These are phyloP conservation scores for Alternaria brassicicola DNA, from an alignment of 2,329 filamentous ascomycete species.

Conservation along the genomic window DNA sequence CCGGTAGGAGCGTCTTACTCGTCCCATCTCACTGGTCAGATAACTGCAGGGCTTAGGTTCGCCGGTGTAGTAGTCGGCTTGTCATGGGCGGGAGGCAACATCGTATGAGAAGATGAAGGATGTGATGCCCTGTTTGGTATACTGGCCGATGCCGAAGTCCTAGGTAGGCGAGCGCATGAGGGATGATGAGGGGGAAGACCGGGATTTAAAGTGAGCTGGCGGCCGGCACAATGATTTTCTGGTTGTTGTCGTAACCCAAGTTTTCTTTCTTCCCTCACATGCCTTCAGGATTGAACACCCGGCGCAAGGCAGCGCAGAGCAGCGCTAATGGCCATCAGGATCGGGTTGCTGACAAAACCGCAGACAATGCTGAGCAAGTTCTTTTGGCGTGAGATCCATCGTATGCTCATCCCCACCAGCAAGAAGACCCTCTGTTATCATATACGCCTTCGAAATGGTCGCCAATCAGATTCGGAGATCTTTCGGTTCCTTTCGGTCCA, in stretches of 20 bases:
- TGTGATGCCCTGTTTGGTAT: constrained; percentile 7
- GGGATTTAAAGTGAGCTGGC: constrained; percentile 10
- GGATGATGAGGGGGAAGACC: not conserved
- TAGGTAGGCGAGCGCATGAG: constrained; percentile 1
- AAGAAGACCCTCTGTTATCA: not conserved
- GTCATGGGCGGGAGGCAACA: not conserved
- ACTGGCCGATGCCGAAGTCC: constrained; percentile 10
- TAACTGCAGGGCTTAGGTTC: not conserved
- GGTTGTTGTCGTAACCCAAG: not conserved
- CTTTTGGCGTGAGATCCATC: not conserved
- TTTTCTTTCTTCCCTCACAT: not conserved
- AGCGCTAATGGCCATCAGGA: constrained; percentile 1
- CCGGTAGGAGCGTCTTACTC: constrained; percentile 17
- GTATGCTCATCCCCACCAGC: not conserved
- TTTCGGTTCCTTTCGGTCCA: not conserved
- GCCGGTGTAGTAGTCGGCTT: constrained; percentile 3
- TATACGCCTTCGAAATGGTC: not conserved
- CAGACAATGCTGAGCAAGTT: not conserved
- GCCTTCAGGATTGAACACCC: not conserved
- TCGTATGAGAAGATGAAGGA: constrained; percentile 1
- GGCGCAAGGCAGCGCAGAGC: not conserved
- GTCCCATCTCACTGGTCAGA: constrained; percentile 7
- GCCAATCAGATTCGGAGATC: not conserved
- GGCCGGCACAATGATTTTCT: not conserved
- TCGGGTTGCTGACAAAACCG: not conserved